Conservation (phyloP, 2,329 filamentous ascomycete genomes). For the Fusarium proliferatum region DNA sequence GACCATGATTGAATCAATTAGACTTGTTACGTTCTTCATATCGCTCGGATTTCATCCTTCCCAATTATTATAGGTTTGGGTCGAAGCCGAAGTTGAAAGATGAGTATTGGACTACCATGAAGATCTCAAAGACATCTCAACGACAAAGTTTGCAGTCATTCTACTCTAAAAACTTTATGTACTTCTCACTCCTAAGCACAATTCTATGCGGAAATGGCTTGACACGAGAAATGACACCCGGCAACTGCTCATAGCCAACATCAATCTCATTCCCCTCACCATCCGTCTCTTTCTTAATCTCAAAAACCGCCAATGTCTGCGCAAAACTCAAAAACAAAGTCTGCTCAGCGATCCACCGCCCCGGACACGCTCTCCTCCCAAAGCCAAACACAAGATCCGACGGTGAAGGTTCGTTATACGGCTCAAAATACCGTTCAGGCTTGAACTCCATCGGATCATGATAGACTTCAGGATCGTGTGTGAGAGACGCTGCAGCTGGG, state of each 20-base stretch:
- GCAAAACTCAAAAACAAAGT: constrained; percentile 50
- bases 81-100: no score
- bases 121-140: no score
- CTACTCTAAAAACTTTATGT: neutral
- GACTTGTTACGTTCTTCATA: rapidly evolving
- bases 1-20: no score
- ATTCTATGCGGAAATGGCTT: constrained; percentile 3
- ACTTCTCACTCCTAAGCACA: neutral
- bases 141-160: no score
- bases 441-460: constrained; percentile 52
- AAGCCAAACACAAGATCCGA: constrained; percentile 47
- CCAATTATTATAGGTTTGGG: no score
- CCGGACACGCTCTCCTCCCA: constrained; percentile 52
- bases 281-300: constrained; percentile 44
- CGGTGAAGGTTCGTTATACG: constrained; percentile 46
- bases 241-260: constrained; percentile 1
- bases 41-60: rapidly evolving
- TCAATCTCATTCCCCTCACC: constrained; percentile 51
- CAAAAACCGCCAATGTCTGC: constrained; percentile 59
- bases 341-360: constrained; percentile 47
- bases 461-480: constrained; percentile 53
- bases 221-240: constrained; percentile 16
- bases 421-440: constrained; percentile 36
- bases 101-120: rapidly evolving
- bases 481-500: neutral